phyloP scores from a whole-genome alignment of 2,329 filamentous ascomycete genomes.

The Penicillium sp. region DNA sequence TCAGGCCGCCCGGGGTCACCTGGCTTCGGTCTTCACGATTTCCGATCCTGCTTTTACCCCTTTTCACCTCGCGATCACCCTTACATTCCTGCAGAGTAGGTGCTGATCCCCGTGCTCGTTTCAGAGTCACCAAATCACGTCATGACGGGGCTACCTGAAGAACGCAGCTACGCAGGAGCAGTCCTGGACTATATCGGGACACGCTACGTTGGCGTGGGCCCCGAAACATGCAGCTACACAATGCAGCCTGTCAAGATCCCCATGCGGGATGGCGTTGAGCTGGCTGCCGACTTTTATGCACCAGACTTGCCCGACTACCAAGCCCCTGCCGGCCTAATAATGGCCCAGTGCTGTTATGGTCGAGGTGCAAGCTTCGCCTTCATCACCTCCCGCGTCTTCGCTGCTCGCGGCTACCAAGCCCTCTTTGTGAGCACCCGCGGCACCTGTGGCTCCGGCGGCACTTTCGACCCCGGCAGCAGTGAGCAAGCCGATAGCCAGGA shows the following conservation, averaged over 20 bases:
- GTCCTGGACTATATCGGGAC: conserved; percentile 13
- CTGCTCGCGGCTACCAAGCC: conserved; percentile 16
- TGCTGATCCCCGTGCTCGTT: no score
- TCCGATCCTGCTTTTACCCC: no score
- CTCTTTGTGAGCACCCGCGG: conserved; percentile 19
- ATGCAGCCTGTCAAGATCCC: conserved; percentile 15
- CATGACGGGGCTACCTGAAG: conserved; percentile 5
- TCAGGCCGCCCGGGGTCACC: no score
- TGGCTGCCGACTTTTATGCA: conserved; percentile 16
- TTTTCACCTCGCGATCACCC: no score
- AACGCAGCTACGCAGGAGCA: conserved; percentile 9
- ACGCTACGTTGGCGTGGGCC: conserved; percentile 7
- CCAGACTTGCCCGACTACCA: conserved; percentile 10
- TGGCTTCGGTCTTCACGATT: no score
- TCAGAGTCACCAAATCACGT: no score
- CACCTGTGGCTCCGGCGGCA: conserved; percentile 16
- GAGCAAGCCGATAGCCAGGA: conserved; percentile 17
- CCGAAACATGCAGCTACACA: conserved; percentile 18
- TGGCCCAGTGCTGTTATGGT: conserved; percentile 19
- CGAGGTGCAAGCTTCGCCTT: conserved; percentile 14
- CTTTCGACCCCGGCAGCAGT: conserved; percentile 8
- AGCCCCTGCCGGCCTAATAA: conserved; percentile 9
- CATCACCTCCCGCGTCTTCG: conserved; percentile 15
- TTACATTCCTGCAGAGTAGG: no score
- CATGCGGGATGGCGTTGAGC: conserved; percentile 14